A percentile compares a stretch with the other conserved stretches of the same genome.
phyloP scores from a whole-genome alignment of 129 eudicot genomes.

The Silybum marianum region DNA sequence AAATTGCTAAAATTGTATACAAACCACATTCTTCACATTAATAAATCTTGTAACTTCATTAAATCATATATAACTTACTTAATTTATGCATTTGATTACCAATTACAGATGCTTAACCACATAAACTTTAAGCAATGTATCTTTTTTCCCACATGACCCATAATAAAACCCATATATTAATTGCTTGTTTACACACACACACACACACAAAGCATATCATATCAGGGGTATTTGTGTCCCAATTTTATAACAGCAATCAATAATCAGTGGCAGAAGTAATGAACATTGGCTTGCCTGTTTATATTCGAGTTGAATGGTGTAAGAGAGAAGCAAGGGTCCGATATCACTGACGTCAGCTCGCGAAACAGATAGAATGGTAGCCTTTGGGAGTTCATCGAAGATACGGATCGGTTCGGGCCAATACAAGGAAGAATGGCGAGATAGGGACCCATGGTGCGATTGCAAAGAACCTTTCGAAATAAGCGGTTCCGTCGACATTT shows the following conservation, averaged over 20 bases:
- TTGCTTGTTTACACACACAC: constrained; percentile 9
- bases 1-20: not conserved
- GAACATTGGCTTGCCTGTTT: constrained; percentile 59
- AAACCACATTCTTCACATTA: not conserved
- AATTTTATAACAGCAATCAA: not conserved
- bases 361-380: constrained; percentile 77
- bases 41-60: not conserved
- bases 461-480: constrained; percentile 36
- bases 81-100: constrained; percentile 10
- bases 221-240: not conserved
- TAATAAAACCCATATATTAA: not conserved
- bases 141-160: not conserved
- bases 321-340: constrained; percentile 84
- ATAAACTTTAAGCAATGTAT: not conserved
- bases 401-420: constrained; percentile 44
- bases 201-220: constrained; percentile 1
- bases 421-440: constrained; percentile 37
- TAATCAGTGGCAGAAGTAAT: not conserved
- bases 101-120: constrained; percentile 16
- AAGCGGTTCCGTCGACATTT: constrained; percentile 64
- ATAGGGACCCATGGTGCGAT: constrained; percentile 37
- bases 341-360: constrained; percentile 81
- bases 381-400: constrained; percentile 83
- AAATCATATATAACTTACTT: not conserved
- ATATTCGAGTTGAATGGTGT: constrained; percentile 81